Base-by-base conservation (phyloP, 148 eudicot genomes). In the Camellia sinensis region DNA sequence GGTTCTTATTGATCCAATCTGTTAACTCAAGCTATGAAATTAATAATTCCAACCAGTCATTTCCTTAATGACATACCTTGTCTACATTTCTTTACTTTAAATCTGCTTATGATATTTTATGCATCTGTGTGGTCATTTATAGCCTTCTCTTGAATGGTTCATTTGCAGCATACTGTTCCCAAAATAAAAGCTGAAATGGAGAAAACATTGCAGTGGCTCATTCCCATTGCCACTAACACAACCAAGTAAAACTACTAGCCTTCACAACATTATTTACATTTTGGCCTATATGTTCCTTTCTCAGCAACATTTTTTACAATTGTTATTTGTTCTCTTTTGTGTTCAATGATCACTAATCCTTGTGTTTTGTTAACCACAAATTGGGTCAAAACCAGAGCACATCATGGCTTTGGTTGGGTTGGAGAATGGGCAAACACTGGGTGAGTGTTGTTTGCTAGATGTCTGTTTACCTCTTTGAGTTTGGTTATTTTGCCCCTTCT, bases 341-440 rank as follows among this genome's bases (percentile, higher is more conserved):
- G 45, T 78, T 74, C 77, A 43, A 48, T 81, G 53, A 61, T 60
- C 14, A 52, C 66, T 86, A 21, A 77, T 43, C 40, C 19, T 81
- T 78, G 54, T 82, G 74, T 73, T 67, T 71, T 62, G 46, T 62
- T 21, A 29, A 9, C 50, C 40, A 29, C 37, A 44, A 68, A 19
- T 71, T 77, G 67, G 67, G 17, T 74, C 57, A 17, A 69, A 74
- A 84, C 76, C 90, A 96, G 99, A 89, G 97, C 97, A 60, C 98
- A 94, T 86, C 98, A 94, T 81, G 98, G 98, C 74, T 94, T 94
- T 54, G 98, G 98, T 43, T 94, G 98, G 98, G 98, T 94, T 76
- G 98, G 98, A 73, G 98, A 94, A 88, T 94, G 98, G 98, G 98
- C 98, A 77, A 94, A 91, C 78, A 90, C 93, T 0, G 97, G 99